These are phyloP conservation scores for Thraustotheca clavata DNA, from an alignment of 352 stramenopile species.

Conservation along the genomic window DNA sequence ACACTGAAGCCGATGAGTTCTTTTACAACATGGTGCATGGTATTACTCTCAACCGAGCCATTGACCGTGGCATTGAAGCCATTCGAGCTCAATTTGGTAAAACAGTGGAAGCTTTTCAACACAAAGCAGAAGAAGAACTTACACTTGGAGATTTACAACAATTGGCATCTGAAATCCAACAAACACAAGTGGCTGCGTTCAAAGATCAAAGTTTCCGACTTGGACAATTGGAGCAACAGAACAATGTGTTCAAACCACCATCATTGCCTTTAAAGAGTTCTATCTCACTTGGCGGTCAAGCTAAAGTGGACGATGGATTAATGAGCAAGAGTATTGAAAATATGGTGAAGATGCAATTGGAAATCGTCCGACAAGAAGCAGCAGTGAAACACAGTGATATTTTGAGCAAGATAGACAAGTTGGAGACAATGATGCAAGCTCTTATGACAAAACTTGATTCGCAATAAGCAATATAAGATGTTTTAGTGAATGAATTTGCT, in stretches of 20 bases:
- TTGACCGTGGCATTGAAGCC: neutral
- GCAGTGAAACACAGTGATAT: too few relatives aligned
- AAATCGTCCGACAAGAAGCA: too few relatives aligned
- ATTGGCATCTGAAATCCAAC: neutral
- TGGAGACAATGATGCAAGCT: too few relatives aligned
- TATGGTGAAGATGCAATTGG: too few relatives aligned
- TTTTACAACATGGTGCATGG: slow-evolving; percentile 19
- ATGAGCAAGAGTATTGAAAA: too few relatives aligned
- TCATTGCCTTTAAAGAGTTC: neutral
- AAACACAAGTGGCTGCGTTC: neutral
- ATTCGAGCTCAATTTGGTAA: neutral
- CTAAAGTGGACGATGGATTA: neutral
- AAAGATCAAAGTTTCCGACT: neutral
- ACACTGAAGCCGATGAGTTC: neutral
- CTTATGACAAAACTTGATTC: too few relatives aligned
- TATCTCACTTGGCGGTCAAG: neutral
- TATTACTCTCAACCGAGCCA: neutral
- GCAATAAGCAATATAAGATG: too few relatives aligned
- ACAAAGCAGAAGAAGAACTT: slow-evolving; percentile 11
- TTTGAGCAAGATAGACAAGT: too few relatives aligned
- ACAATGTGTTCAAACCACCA: neutral
- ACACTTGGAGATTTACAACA: slow-evolving; percentile 11
- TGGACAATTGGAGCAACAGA: neutral
- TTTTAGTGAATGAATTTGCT: too few relatives aligned
- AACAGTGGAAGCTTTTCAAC: neutral